phyloP scores from a whole-genome alignment of 139 green algal genomes.

The Chlorella sorokiniana region DNA sequence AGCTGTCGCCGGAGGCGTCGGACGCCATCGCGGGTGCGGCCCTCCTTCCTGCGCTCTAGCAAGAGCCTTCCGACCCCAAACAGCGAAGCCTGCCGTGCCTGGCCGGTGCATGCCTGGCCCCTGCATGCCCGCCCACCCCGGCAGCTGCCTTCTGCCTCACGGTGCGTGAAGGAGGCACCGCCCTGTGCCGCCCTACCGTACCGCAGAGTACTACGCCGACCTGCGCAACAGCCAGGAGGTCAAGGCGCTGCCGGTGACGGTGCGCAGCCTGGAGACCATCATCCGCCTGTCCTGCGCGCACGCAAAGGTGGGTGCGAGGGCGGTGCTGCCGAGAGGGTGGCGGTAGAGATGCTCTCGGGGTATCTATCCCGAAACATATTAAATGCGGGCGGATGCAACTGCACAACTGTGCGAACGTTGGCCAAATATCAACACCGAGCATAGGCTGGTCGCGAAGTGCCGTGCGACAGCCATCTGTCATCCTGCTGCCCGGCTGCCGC shows the following conservation, averaged over 20 bases:
- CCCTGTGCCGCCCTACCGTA: neutral
- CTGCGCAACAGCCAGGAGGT: slow-evolving; percentile 64
- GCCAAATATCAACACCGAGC: too few relatives aligned
- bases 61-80: neutral
- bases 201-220: slow-evolving; percentile 80
- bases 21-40: slow-evolving; percentile 75
- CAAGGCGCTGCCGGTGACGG: slow-evolving; percentile 59
- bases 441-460: too few relatives aligned
- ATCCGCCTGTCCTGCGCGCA: slow-evolving; percentile 95
- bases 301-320: slow-evolving; percentile 67
- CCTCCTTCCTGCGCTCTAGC: neutral
- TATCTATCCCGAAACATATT: too few relatives aligned
- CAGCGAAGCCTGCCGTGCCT: too few relatives aligned
- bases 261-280: slow-evolving; percentile 92
- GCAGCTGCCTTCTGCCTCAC: neutral
- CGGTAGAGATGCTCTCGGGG: neutral
- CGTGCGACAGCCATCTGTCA: too few relatives aligned
- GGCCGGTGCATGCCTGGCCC: too few relatives aligned
- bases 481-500: too few relatives aligned
- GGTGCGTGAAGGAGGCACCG: neutral
- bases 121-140: too few relatives aligned
- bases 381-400: too few relatives aligned
- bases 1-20: slow-evolving; percentile 62
- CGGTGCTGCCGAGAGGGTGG: neutral
- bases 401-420: too few relatives aligned